Conservation (phyloP, 2,329 filamentous ascomycete genomes). For the Mycocentrospora acerina region DNA sequence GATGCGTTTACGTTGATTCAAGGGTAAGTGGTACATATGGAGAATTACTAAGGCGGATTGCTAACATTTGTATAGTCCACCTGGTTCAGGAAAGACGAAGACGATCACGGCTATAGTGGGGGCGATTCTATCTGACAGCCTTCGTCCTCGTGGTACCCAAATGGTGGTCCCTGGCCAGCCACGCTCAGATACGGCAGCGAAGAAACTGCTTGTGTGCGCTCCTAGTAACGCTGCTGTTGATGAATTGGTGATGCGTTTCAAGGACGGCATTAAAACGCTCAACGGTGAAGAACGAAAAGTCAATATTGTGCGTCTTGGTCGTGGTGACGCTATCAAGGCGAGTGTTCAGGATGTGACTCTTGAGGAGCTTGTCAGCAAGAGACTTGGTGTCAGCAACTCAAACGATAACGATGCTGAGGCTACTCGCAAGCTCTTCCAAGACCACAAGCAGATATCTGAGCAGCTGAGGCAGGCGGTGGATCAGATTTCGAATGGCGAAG, state of each 20-base stretch:
- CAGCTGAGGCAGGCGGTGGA: constrained; percentile 71
- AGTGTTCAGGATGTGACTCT: constrained; percentile 89
- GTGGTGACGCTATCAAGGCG: constrained; percentile 88
- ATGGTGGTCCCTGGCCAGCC: constrained; percentile 43
- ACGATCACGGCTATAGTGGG: constrained; percentile 97
- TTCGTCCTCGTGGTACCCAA: constrained; percentile 52
- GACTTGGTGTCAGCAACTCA: constrained; percentile 53
- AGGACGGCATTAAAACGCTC: constrained; percentile 77
- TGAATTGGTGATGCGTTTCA: constrained; percentile 90
- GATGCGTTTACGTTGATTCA: constrained; percentile 97
- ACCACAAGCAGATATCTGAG: constrained; percentile 62
- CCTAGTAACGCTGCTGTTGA: constrained; percentile 98
- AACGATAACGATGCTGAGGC: constrained; percentile 51
- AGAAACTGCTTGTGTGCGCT: constrained; percentile 95
- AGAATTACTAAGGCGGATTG: constrained; percentile 2
- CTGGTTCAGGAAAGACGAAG: constrained; percentile 97
- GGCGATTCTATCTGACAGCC: constrained; percentile 68
- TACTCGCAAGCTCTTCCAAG: constrained; percentile 68
- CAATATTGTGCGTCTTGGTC: constrained; percentile 85
- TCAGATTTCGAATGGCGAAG: constrained; percentile 63
- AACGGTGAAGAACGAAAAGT: constrained; percentile 73
- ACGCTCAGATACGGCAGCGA: constrained; percentile 50
- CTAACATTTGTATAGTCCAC: constrained; percentile 60
- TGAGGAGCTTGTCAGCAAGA: constrained; percentile 82
- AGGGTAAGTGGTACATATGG: constrained; percentile 55